Conservation (phyloP, 2,329 filamentous ascomycete species). For the Teratosphaeriaceae sp. region DNA sequence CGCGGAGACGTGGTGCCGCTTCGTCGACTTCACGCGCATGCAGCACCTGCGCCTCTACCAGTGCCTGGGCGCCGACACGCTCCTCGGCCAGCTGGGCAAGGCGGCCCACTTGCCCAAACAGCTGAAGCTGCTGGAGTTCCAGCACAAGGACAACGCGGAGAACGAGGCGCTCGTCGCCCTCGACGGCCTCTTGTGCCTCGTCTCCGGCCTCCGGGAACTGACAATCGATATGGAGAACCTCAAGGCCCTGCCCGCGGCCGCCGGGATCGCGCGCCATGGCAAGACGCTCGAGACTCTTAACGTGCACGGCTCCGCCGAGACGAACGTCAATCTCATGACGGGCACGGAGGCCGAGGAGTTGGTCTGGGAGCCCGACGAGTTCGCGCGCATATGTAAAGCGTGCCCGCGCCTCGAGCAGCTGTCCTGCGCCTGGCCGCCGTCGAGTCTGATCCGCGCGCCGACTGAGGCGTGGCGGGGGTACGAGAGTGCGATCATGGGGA, state of each 20-base stretch:
- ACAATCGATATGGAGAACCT: constrained; percentile 39
- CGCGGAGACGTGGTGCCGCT: constrained; percentile 42
- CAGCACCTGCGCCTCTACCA: constrained; percentile 37
- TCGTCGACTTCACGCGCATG: constrained; percentile 40
- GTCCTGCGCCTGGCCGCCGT: constrained; percentile 40
- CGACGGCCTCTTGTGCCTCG: constrained; percentile 42
- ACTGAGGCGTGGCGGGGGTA: constrained; percentile 38
- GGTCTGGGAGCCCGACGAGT: constrained; percentile 38
- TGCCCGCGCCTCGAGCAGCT: constrained; percentile 40
- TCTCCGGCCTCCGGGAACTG: constrained; percentile 38
- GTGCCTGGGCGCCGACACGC: constrained; percentile 40
- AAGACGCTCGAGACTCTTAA: constrained; percentile 41
- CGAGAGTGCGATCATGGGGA: constrained; percentile 24
- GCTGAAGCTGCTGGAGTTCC: constrained; percentile 40
- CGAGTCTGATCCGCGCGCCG: constrained; percentile 37
- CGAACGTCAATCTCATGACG: background rate
- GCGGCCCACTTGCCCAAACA: constrained; percentile 37
- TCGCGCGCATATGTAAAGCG: constrained; percentile 41
- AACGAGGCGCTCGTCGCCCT: constrained; percentile 41
- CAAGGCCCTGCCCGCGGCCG: constrained; percentile 35
- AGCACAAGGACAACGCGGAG: constrained; percentile 43
- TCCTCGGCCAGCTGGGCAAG: constrained; percentile 43
- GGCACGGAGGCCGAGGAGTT: constrained; percentile 35
- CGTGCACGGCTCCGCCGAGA: constrained; percentile 33
- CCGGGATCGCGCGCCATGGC: constrained; percentile 39